phyloP scores from a whole-genome alignment of 192 early-diverging fungal species.

The Dissophora ornata region DNA sequence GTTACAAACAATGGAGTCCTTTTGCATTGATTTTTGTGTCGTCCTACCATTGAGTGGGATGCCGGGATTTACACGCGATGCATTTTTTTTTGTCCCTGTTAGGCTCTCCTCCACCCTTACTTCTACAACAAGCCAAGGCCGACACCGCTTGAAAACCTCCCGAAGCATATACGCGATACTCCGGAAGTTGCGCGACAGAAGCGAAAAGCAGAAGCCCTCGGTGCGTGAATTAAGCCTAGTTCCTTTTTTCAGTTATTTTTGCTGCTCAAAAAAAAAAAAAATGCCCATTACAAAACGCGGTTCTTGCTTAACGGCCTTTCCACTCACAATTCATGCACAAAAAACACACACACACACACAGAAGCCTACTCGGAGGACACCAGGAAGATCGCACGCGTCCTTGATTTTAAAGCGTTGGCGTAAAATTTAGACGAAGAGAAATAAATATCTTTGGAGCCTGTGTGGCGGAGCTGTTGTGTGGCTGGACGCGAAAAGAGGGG shows the following conservation, averaged over 20 bases:
- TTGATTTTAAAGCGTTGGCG: conserved; percentile 13
- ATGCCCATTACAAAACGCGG: too few species aligned
- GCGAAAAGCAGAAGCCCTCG: conserved; percentile 41
- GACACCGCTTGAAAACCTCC: conserved; percentile 74
- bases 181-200: conserved; percentile 36
- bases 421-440: not conserved
- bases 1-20: not conserved
- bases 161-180: conserved; percentile 59
- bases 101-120: conserved; percentile 79
- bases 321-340: too few species aligned
- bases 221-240: conserved; percentile 30
- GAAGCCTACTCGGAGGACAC: conserved; percentile 20
- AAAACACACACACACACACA: conserved; percentile 12
- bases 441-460: not conserved
- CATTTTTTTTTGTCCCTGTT: not conserved
- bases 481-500: too few species aligned
- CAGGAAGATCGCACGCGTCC: conserved; percentile 21
- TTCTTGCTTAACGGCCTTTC: too few species aligned
- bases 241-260: too few species aligned
- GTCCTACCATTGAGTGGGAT: too few species aligned
- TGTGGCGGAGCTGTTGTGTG: too few species aligned
- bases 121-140: conserved; percentile 79
- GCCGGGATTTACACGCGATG: not conserved
- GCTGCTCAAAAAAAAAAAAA: too few species aligned
- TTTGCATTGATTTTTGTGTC: too few species aligned